These are phyloP conservation scores for Cichorium intybus DNA, from an alignment of 140 eudicot genomes.

Conservation along the genomic window DNA sequence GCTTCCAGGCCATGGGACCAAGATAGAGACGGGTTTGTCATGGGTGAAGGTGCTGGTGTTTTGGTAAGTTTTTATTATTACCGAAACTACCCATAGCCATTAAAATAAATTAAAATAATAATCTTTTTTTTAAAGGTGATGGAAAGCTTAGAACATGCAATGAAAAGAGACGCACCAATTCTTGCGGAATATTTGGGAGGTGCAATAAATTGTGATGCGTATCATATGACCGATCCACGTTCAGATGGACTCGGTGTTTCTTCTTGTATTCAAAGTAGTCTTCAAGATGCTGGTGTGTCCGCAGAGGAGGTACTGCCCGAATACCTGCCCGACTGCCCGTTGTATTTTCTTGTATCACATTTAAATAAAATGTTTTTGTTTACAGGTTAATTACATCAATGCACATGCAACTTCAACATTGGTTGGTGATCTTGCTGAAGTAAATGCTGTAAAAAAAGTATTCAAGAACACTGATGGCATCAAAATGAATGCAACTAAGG, in stretches of 20 bases:
- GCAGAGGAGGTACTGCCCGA: conserved; percentile 95
- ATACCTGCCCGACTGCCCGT: too few relatives aligned
- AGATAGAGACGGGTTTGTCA: conserved; percentile 89
- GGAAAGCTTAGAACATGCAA: conserved; percentile 99
- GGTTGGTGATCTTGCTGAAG: conserved; percentile 95
- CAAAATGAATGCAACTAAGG: conserved; percentile 97
- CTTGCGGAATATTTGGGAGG: conserved; percentile 96
- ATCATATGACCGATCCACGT: conserved; percentile 85
- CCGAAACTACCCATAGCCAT: too few relatives aligned
- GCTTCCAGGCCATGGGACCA: conserved; percentile 99
- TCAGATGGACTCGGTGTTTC: conserved; percentile 96
- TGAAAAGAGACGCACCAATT: conserved; percentile 86
- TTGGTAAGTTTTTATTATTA: conserved; percentile 79
- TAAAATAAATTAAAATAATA: not conserved
- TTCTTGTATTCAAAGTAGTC: conserved; percentile 69
- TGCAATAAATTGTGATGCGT: conserved; percentile 92
- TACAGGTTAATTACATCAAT: conserved; percentile 91
- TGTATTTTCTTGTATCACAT: not conserved
- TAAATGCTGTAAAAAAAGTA: conserved; percentile 90
- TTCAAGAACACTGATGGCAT: conserved; percentile 81
- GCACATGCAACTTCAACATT: conserved; percentile 97
- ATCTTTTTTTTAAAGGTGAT: conserved; percentile 46
- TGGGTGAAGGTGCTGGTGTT: conserved; percentile 99
- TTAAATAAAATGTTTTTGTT: not conserved
- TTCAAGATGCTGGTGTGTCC: conserved; percentile 89